Percentiles rank a stretch among this genome's conserved stretches.
phyloP scores from a whole-genome alignment of 2,329 filamentous ascomycete species.

The Aphanoascus verrucosus region DNA sequence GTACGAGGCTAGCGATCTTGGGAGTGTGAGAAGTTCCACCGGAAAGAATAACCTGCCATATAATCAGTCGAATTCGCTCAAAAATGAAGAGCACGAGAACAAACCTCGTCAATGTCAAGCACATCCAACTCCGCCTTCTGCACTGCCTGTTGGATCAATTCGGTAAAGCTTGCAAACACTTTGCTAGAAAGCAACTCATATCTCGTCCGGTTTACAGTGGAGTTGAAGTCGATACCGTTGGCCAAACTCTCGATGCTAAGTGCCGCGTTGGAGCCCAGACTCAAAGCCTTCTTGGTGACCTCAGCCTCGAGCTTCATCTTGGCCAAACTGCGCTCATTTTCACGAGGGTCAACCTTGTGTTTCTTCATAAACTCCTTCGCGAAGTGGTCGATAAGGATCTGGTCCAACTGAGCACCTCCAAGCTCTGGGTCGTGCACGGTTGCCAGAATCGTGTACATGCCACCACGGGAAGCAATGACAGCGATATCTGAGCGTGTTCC shows the following conservation, averaged over 20 bases:
- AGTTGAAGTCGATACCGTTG: constrained; percentile 80
- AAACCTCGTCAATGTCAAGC: constrained; percentile 74
- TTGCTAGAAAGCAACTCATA: constrained; percentile 84
- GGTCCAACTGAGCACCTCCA: constrained; percentile 73
- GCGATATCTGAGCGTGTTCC: constrained; percentile 87
- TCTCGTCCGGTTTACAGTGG: constrained; percentile 82
- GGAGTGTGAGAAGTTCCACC: constrained; percentile 90
- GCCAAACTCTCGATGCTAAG: constrained; percentile 88
- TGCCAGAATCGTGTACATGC: constrained; percentile 91
- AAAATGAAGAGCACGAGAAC: constrained; percentile 2
- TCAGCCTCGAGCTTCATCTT: constrained; percentile 91
- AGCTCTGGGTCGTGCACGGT: constrained; percentile 94
- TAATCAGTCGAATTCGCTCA: constrained; percentile 8
- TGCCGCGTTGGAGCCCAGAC: constrained; percentile 73
- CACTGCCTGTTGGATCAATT: constrained; percentile 70
- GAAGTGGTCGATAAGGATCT: constrained; percentile 89
- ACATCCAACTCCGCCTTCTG: constrained; percentile 89
- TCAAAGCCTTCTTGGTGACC: constrained; percentile 81
- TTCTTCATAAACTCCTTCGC: constrained; percentile 99
- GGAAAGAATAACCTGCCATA: constrained; percentile 63
- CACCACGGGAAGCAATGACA: constrained; percentile 79
- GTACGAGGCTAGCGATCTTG: constrained; percentile 74
- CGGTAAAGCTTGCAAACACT: constrained; percentile 78
- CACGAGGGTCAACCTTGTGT: constrained; percentile 76
- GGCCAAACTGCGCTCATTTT: constrained; percentile 68